Conservation (phyloP, 2,329 filamentous ascomycete genomes). For the Exophiala sp. region DNA sequence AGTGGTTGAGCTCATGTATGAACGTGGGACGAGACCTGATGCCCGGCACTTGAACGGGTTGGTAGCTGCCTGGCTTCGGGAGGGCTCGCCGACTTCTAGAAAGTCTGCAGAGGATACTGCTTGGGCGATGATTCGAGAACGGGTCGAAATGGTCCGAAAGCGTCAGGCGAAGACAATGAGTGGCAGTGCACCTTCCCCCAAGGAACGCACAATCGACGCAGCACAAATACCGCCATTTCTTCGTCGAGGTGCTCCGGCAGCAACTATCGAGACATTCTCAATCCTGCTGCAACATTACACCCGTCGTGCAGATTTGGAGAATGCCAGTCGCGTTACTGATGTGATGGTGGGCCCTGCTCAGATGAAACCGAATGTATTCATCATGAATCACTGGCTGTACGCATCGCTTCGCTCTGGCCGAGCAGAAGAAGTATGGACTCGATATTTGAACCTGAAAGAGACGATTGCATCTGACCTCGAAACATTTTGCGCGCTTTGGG, state of each 20-base stretch:
- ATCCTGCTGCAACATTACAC: slow-evolving; percentile 71
- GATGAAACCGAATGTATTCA: slow-evolving; percentile 66
- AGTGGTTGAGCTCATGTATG: slow-evolving; percentile 73
- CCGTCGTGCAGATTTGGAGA: slow-evolving; percentile 55
- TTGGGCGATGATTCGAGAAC: slow-evolving; percentile 72
- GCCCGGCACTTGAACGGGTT: slow-evolving; percentile 78
- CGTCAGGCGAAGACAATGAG: not conserved
- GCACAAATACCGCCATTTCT: slow-evolving; percentile 37
- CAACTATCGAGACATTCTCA: slow-evolving; percentile 74
- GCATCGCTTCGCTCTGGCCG: slow-evolving; percentile 61
- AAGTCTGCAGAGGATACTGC: slow-evolving; percentile 65
- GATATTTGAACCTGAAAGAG: slow-evolving; percentile 55
- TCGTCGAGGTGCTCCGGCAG: slow-evolving; percentile 50
- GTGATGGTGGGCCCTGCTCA: slow-evolving; percentile 58
- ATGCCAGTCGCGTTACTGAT: slow-evolving; percentile 59
- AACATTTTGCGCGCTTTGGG: slow-evolving; percentile 67
- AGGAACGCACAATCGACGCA: not conserved
- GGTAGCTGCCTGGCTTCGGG: slow-evolving; percentile 72
- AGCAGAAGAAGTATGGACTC: slow-evolving; percentile 51
- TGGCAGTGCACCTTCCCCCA: not conserved
- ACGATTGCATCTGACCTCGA: slow-evolving; percentile 60
- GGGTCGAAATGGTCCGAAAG: slow-evolving; percentile 59
- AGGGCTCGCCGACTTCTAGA: slow-evolving; percentile 53
- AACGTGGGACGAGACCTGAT: slow-evolving; percentile 63
- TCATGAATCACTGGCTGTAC: slow-evolving; percentile 75